phyloP scores from a whole-genome alignment of 2,329 filamentous ascomycete species.

The Cladosporium sphaerospermum region DNA sequence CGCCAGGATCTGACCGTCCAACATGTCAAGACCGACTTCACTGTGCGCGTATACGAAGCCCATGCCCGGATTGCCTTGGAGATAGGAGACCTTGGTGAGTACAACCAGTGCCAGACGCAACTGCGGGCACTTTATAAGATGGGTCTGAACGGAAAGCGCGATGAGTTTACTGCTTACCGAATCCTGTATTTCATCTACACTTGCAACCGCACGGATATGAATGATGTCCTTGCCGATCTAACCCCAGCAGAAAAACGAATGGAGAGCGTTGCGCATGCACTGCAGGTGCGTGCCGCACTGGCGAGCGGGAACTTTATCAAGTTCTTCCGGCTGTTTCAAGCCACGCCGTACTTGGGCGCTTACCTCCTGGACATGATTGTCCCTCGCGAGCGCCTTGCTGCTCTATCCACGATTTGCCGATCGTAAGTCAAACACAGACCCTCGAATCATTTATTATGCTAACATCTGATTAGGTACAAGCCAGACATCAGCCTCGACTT shows the following conservation, averaged over 20 bases:
- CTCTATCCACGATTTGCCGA: conserved; percentile 88
- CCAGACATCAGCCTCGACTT: conserved; percentile 82
- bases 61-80: conserved; percentile 96
- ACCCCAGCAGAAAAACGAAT: conserved; percentile 91
- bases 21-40: conserved; percentile 94
- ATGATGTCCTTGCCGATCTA: conserved; percentile 98
- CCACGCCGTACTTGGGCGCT: conserved; percentile 78
- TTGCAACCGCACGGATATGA: conserved; percentile 95
- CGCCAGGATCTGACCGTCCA: conserved; percentile 97
- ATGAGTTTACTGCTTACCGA: conserved; percentile 98
- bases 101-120: conserved; percentile 99
- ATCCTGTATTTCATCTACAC: conserved; percentile 99
- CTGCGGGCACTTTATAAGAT: conserved; percentile 83
- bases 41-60: conserved; percentile 92
- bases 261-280: conserved; percentile 77
- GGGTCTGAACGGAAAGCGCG: conserved; percentile 79
- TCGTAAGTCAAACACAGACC: conserved; percentile 57
- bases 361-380: conserved; percentile 99
- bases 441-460: conserved; percentile 30
- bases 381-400: conserved; percentile 82
- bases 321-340: conserved; percentile 93
- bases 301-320: conserved; percentile 94
- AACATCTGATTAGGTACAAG: conserved; percentile 68
- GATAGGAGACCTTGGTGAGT: conserved; percentile 99
- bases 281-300: conserved; percentile 83